Base-by-base conservation (phyloP, 2,329 filamentous ascomycete genomes). In the Pezicula radicicola region DNA sequence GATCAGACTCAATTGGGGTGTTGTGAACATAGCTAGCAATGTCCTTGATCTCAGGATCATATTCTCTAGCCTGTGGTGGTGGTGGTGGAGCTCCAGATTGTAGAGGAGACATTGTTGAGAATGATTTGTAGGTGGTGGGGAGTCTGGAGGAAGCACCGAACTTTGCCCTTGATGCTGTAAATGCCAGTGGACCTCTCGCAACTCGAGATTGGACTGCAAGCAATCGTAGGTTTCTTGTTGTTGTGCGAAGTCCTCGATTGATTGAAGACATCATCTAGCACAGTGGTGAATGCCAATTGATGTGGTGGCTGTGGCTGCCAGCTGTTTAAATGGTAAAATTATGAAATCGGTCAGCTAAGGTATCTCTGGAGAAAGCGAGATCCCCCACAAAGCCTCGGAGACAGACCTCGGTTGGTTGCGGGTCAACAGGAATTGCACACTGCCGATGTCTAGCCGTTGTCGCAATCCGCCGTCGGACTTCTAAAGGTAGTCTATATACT, bases 1-100 rank as follows among this genome's bases (percentile, higher is more conserved):
- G 81, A 61, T 96, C 90, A 28, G 93, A 97, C 63, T 93, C 80
- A 67, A 97, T 88, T 53, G 89, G 81, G 72, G 92, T 93, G 71
- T 92, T 89, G 80, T 95, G 90, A 69, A 97, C 88, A 75, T 97
- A 99, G 74, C 81, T 84, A 57, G 93, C 93, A 79, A 99, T 96
- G 70, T 97, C 92, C 72, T 85, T 86, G 72, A 97, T 94, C 76
- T 97, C 93, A 58, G 88, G 84, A 70, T 97, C 93, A 73, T 93
- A 97, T 62, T 85, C 79, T 69, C 80, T 74, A 55, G 72, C 66
- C 64, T 75, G 69, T 42, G 76, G 69, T 66, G 81, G 69, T 66
- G 81, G 71, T 62, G 73, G 68, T 62, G 78, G 74, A 62, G 78
- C 76, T 46, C 72, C 65, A 47, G 67, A 69, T 50, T 65, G 65